These are phyloP conservation scores for Tubosaeta sp. DNA, from an alignment of 768 basidiomycete genomes.

Conservation along the genomic window DNA sequence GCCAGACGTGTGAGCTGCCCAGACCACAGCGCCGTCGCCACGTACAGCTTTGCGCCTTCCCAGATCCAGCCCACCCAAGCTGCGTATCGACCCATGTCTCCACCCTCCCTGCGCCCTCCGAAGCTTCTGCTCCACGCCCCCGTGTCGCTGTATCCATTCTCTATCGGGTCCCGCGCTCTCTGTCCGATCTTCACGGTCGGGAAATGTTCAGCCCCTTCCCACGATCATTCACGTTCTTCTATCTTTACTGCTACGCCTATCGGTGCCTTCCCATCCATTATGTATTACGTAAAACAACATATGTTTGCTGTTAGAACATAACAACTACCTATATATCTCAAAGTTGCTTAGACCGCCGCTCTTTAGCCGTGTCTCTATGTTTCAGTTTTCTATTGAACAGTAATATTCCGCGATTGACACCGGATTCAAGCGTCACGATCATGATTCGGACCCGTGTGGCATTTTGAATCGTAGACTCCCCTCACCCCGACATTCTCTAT, in stretches of 20 bases:
- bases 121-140: not conserved
- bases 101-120: not conserved
- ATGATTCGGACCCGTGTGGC: too few species aligned
- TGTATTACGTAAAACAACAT: not conserved
- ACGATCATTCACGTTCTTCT: slow-evolving; percentile 4
- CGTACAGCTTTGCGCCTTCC: not conserved
- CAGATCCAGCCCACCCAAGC: not conserved
- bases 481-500: not conserved
- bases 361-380: not conserved
- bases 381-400: not conserved
- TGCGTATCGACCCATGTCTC: not conserved
- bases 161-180: too few species aligned
- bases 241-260: slow-evolving; percentile 7
- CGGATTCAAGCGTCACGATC: not conserved
- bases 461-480: too few species aligned
- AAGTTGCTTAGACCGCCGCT: not conserved
- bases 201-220: slow-evolving; percentile 5
- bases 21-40: not conserved
- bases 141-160: not conserved
- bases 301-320: not conserved
- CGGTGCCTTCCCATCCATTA: not conserved
- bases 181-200: not conserved
- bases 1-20: not conserved
- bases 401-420: not conserved
- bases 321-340: not conserved